Conservation (phyloP, 192 early-diverging fungal genomes). For the Coemansia aciculifera region DNA sequence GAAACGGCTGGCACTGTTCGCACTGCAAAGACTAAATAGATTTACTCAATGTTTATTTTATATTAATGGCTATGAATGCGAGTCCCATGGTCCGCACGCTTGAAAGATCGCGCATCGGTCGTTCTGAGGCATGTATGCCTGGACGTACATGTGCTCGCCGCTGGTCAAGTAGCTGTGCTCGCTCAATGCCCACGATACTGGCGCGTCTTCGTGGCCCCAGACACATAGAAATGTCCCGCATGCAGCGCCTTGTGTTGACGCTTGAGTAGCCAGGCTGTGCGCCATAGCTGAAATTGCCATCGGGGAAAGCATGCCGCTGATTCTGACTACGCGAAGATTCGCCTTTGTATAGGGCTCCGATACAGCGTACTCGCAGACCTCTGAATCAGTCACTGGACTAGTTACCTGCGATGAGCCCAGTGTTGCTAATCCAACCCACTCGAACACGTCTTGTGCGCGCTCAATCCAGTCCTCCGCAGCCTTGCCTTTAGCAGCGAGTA, state of each 20-base stretch:
- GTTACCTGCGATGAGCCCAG: constrained; percentile 6
- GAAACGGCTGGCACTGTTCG: constrained; percentile 16
- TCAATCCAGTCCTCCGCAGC: constrained; percentile 31
- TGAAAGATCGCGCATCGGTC: constrained; percentile 37
- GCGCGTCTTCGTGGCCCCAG: constrained; percentile 52
- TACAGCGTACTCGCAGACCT: constrained; percentile 22
- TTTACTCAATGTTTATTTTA: neutral
- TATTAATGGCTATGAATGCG: constrained; percentile 24
- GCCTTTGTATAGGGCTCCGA: neutral
- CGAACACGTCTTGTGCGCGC: constrained; percentile 31
- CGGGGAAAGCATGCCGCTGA: constrained; percentile 32
- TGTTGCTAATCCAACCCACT: constrained; percentile 46
- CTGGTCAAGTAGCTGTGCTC: constrained; percentile 39
- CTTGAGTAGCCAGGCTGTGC: neutral
- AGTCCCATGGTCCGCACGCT: constrained; percentile 50
- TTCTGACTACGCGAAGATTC: constrained; percentile 11
- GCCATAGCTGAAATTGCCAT: constrained; percentile 22
- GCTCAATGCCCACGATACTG: constrained; percentile 31
- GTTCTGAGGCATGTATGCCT: constrained; percentile 11
- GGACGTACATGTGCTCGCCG: constrained; percentile 49
- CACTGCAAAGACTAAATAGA: neutral
- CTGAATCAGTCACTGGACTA: neutral
- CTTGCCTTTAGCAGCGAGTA: neutral
- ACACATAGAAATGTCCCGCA: constrained; percentile 25
- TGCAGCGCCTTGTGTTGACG: neutral